These are phyloP conservation scores for Rubroboletus satanas DNA, from an alignment of 768 basidiomycete genomes.

Conservation along the genomic window DNA sequence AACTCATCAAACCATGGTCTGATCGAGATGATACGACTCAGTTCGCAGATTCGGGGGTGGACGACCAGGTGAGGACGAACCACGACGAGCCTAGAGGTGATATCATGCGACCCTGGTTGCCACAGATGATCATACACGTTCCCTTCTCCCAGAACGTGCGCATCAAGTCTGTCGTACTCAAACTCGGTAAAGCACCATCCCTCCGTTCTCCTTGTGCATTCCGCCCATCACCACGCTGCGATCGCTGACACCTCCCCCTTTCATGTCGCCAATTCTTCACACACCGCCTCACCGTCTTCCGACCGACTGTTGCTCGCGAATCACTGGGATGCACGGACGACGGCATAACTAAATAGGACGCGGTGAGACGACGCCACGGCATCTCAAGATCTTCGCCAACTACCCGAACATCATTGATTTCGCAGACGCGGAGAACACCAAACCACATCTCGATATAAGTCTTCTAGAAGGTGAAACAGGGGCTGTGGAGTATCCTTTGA, in stretches of 20 bases:
- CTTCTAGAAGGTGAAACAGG: slow-evolving; percentile 67
- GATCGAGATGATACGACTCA: slow-evolving; percentile 62
- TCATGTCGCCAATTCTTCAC: slow-evolving; percentile 2
- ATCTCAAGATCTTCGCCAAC: slow-evolving; percentile 73
- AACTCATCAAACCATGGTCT: slow-evolving; percentile 78
- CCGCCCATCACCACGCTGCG: slow-evolving; percentile 5
- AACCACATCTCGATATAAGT: slow-evolving; percentile 67
- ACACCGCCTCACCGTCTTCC: slow-evolving; percentile 1
- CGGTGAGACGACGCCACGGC: slow-evolving; percentile 72
- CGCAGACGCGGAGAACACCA: slow-evolving; percentile 60
- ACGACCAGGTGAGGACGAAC: slow-evolving; percentile 64
- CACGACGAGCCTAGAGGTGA: neutral
- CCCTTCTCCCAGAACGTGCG: slow-evolving; percentile 79
- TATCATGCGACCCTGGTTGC: slow-evolving; percentile 15
- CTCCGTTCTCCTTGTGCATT: slow-evolving; percentile 4
- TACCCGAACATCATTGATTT: slow-evolving; percentile 75
- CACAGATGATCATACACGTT: slow-evolving; percentile 73
- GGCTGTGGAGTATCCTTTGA: slow-evolving; percentile 73
- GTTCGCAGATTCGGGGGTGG: slow-evolving; percentile 76
- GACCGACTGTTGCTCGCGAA: slow-evolving; percentile 3
- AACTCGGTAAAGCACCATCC: slow-evolving; percentile 53
- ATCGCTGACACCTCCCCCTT: slow-evolving; percentile 10
- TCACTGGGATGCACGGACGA: slow-evolving; percentile 3
- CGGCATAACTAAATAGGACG: slow-evolving; percentile 46
- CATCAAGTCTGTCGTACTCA: slow-evolving; percentile 68